Percentiles rank a stretch among this genome's conserved stretches.
Evolutionary conservation across 257 asterid species (phyloP).

Genomic region (Agastache rugosa): DNA sequence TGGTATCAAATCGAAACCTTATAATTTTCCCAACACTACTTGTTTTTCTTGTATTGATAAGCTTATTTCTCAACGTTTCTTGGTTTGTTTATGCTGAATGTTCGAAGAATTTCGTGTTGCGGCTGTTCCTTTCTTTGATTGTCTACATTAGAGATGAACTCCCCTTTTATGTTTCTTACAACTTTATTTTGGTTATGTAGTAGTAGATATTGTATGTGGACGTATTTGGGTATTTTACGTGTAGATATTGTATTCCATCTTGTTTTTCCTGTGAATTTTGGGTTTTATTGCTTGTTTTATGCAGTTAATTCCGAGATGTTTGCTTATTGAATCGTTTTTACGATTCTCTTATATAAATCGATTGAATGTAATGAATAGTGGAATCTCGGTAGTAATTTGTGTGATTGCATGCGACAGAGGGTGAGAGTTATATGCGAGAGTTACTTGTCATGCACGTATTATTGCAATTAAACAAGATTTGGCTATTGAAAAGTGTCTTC

Average conservation of each 20-base stretch:
- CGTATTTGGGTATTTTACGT: background rate
- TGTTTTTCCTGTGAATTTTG: background rate
- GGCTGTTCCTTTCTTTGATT: background rate
- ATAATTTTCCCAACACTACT: no score
- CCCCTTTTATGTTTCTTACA: background rate
- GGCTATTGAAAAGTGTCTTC: no score
- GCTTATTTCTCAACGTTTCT: conserved; percentile 20
- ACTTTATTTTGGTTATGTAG: background rate
- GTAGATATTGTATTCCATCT: background rate
- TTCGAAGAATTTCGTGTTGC: conserved; percentile 20
- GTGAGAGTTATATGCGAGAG: no score
- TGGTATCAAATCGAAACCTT: no score
- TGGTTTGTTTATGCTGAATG: conserved; percentile 6
- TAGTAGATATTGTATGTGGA: background rate
- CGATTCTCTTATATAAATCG: conserved; percentile 7
- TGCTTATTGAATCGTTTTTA: background rate
- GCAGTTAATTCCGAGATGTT: conserved; percentile 21
- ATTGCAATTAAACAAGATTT: no score
- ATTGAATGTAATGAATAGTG: background rate
- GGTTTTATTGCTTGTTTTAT: conserved; percentile 9
- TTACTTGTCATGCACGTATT: no score
- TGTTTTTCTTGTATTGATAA: background rate
- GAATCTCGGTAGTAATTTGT: conserved; percentile 14
- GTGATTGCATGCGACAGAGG: no score
- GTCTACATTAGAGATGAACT: background rate